Evolutionary conservation across 2,329 filamentous ascomycete species (phyloP).

Genomic region (Aspergillus intermedius): DNA sequence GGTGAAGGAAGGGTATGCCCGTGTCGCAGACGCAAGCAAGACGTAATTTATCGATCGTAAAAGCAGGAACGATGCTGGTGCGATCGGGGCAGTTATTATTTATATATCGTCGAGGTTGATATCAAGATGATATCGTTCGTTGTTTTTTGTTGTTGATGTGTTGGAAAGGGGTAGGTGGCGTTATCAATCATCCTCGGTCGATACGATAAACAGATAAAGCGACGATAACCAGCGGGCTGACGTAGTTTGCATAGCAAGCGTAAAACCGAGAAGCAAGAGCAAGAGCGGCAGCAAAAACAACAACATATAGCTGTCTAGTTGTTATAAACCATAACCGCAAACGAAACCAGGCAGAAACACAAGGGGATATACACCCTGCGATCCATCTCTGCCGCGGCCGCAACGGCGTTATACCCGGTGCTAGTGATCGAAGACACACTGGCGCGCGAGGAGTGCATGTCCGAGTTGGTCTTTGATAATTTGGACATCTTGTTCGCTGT

Average conservation of each 20-base stretch:
- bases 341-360: slow-evolving; percentile 32
- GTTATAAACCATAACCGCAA: slow-evolving; percentile 31
- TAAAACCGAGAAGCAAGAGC: background rate
- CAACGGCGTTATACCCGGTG: background rate
- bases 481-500: background rate
- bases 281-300: background rate
- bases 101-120: too few species aligned
- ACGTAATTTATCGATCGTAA: too few species aligned
- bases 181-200: too few species aligned
- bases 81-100: too few species aligned
- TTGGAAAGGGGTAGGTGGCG: too few species aligned
- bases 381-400: slow-evolving; percentile 22
- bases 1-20: too few species aligned
- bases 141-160: too few species aligned
- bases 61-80: too few species aligned
- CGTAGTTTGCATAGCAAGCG: background rate
- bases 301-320: slow-evolving; percentile 13
- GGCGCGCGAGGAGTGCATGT: background rate
- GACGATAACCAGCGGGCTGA: too few species aligned
- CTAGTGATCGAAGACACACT: background rate
- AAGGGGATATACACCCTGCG: slow-evolving; percentile 30
- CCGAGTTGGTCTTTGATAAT: too few species aligned
- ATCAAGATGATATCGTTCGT: too few species aligned
- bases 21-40: too few species aligned
- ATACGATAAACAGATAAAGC: background rate